Base-by-base conservation (phyloP, 305 asterid genomes). In the Fraxinus velutina region DNA sequence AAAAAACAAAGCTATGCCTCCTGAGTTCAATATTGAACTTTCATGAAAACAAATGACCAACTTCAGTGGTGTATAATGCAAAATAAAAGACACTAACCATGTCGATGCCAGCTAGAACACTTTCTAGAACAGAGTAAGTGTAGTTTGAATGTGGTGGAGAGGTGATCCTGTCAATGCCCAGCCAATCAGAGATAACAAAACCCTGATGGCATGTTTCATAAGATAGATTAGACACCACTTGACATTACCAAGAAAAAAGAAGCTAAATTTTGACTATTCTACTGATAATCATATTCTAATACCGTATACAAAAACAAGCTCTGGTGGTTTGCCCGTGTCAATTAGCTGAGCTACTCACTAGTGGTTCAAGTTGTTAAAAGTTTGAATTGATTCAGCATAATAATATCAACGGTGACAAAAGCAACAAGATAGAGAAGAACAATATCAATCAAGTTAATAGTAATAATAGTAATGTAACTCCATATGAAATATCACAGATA, bases 131-230 rank as follows among this genome's bases (percentile, higher is more conserved):
- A 52, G 95, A 88, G 83, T 88, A 92, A 4, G 93, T 89, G 84
- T 90, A 92, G 87, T 90, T 90, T 87, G 88, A 75, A 83, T 88
- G 90, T 13, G 90, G 85, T 19, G 94, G 92, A 82, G 90, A 78
- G 24, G 91, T 88, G 85, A 88, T 87, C 82, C 91, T 84, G 82
- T 91, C 93, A 73, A 92, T 82, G 42, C 93, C 97, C 85, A 83
- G 83, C 97, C 93, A 89, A 86, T 89, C 95, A 52, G 98, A 93
- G 83, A 93, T 90, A 73, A 90, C 94, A 82, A 90, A 90, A 27
- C 96, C 93, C 96, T 92, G 92, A 82, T 4, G 39, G 12, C 39
- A 29, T 64, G 13, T 24, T 64, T 9, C 33, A 22, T 64, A 62
- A 62, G 71, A 22, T 62, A 22, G 32, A 64, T 64, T 64, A 64